Conservation (phyloP, 352 stramenopile genomes). For the Stephanocyclus meneghinianus region DNA sequence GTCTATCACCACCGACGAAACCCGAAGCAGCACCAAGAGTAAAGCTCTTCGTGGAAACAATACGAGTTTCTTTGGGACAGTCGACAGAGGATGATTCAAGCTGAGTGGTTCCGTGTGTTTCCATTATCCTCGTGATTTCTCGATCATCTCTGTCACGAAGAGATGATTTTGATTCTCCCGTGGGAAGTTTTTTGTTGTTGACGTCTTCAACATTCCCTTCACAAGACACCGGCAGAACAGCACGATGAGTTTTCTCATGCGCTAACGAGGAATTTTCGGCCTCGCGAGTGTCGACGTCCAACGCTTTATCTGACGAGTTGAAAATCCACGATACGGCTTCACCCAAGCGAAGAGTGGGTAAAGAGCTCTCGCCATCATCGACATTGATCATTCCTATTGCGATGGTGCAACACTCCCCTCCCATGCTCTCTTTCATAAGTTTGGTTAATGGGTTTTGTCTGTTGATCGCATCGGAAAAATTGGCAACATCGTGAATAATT, state of each 20-base stretch:
- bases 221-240: neutral
- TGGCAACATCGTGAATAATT: constrained; percentile 10
- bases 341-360: constrained; percentile 22
- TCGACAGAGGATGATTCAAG: neutral
- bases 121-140: neutral
- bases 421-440: constrained; percentile 14
- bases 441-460: constrained; percentile 17
- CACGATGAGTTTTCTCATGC: neutral
- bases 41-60: no score
- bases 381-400: constrained; percentile 14
- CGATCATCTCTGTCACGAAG: neutral
- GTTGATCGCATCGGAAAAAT: neutral
- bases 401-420: constrained; percentile 16
- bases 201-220: no score
- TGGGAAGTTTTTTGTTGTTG: neutral
- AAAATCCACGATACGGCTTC: constrained; percentile 18
- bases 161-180: neutral
- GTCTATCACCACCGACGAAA: no score
- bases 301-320: constrained; percentile 13
- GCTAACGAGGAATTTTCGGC: neutral
- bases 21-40: no score
- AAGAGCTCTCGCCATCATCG: constrained; percentile 4
- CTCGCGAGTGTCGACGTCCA: neutral
- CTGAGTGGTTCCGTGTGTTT: neutral
- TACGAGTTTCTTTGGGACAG: no score